A percentile compares a stretch with the other conserved stretches of the same genome.
Evolutionary conservation across 164 flowering plant species (phyloP).

Genomic region (Vitis rupestris): DNA sequence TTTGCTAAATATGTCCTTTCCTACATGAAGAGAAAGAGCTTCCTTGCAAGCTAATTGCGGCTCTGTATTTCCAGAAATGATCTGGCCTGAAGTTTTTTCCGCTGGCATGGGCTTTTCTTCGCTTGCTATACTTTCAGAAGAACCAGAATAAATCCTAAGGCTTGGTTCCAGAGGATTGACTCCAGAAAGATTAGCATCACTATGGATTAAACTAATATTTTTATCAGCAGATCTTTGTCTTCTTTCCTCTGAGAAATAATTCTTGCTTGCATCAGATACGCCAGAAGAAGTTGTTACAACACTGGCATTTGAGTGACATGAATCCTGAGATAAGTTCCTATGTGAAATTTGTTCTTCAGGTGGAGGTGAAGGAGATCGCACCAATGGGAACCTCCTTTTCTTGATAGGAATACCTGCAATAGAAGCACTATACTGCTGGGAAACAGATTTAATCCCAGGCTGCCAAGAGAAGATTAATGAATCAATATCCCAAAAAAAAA

Average conservation of each 20-base stretch:
- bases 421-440: slow-evolving; percentile 35
- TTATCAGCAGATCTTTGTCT: slow-evolving; percentile 12
- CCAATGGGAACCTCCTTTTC: slow-evolving; percentile 48
- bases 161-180: slow-evolving; percentile 16
- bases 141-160: slow-evolving; percentile 3
- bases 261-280: slow-evolving; percentile 14
- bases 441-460: slow-evolving; percentile 33
- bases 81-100: slow-evolving; percentile 1
- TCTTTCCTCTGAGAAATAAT: slow-evolving; percentile 14
- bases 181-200: slow-evolving; percentile 8
- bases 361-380: slow-evolving; percentile 37
- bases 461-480: slow-evolving; percentile 30
- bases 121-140: slow-evolving; percentile 13
- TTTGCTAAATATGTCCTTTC: slow-evolving; percentile 9
- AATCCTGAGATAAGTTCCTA: slow-evolving; percentile 12
- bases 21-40: slow-evolving; percentile 11
- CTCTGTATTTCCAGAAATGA: slow-evolving; percentile 16
- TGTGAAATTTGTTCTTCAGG: slow-evolving; percentile 22
- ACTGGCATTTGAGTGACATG: slow-evolving; percentile 21
- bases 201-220: slow-evolving; percentile 14
- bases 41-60: slow-evolving; percentile 16
- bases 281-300: slow-evolving; percentile 14
- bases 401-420: slow-evolving; percentile 56
- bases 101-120: slow-evolving; percentile 8
- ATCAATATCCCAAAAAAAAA: slow-evolving; percentile 19